Evolutionary conservation across 2,329 filamentous ascomycete genomes (phyloP), one percentile per base, ranked within the genome.

Genomic region (Sphaerostilbella broomeana): DNA sequence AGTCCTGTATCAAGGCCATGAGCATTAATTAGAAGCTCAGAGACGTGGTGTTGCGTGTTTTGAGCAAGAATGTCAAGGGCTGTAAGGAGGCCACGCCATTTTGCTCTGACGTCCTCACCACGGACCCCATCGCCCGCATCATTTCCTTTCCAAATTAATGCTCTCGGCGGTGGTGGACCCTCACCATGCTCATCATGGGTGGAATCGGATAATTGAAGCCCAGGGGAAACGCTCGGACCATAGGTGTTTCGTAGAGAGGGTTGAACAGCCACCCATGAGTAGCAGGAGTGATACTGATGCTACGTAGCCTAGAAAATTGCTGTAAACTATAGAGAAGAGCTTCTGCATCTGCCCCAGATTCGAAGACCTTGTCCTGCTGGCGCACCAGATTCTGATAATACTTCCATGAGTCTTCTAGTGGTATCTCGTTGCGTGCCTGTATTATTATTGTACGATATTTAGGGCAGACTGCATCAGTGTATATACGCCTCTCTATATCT

Each of bases 211-310:
- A 67, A 13, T 59, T 59, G 25, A 69, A 64, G 4, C 60, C 60
- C 1, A 42, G 30, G 0, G 63, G 62, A 10, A 69, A 58, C 3
- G 56, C 53, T 5, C 64, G 62, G 25, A 66, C 62, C 48, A 63
- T 63, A 1, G 66, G 65, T 1, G 66, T 69, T 15, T 62, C 44
- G 33, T 68, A 68, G 0, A 57, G 41, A 1, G 65, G 65, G 1
- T 41, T 32, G n/a, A 59, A 56, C 0, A 59, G 40, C 26, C 52
- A 47, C 0, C 62, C 61, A 44, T 69, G 65, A 0, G 62, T 50
- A 2, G 61, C 60, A 5, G 59, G 60, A 3, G 66, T 68, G 11
- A 70, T 41, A 0, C 52, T 64, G 7, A 70, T 46, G 25, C 55
- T 57, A 20, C 42, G 52, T 2, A 70, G 47, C 2, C 49, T 51